Base-by-base conservation (phyloP, 371 early-diverging fungal genomes). In the Zancudomyces culisetae region DNA sequence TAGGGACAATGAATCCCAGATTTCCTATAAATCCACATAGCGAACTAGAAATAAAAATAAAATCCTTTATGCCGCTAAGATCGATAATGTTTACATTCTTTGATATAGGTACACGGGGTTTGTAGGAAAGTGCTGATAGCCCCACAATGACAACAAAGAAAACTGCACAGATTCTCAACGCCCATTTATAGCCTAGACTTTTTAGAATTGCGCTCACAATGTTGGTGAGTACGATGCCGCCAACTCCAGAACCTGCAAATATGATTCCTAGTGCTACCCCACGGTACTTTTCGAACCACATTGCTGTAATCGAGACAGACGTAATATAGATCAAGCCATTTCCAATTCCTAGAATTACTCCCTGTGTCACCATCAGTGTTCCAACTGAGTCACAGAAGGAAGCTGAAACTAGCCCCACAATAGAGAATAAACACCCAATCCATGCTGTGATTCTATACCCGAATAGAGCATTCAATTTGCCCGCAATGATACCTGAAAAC, bases 281-380 rank as follows among this genome's bases (percentile, higher is more conserved):
- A 13, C 71, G 70, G 21, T 61, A 51, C 49, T 57, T 58, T 20
- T 52, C 48, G 46, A 76, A 78, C 71, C 71, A 77, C 49, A 73
- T 74, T 18, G 66, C 41, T 0, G 70, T 66, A 4, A 69, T 59
- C 2, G 66, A 53, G 0, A 75, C 61, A 22, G 69, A 68, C 0
- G 73, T 70, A 21, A 73, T 61, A 55, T 68, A 76, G 1, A 64
- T 53, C 18, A 78, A 47, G 35, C 66, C 59, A 2, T 59, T 54
- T 4, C 73, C 72, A 21, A 70, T 24, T 3, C 79, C 79, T 54
- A 69, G 75, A 1, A 79, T 51, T 23, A 78, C 43, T 1, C 79
- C 85, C 48, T 81, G 83, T 3, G 79, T 70, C 4, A 77, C 59
- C 55, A 76, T 80, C 2, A 83, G 57, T 74, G 73, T 76, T 72